Percentiles rank a stretch among this genome's conserved stretches.
These are phyloP conservation scores for Favolaschia claudopus DNA, from an alignment of 768 basidiomycete species.

Conservation along the genomic window DNA sequence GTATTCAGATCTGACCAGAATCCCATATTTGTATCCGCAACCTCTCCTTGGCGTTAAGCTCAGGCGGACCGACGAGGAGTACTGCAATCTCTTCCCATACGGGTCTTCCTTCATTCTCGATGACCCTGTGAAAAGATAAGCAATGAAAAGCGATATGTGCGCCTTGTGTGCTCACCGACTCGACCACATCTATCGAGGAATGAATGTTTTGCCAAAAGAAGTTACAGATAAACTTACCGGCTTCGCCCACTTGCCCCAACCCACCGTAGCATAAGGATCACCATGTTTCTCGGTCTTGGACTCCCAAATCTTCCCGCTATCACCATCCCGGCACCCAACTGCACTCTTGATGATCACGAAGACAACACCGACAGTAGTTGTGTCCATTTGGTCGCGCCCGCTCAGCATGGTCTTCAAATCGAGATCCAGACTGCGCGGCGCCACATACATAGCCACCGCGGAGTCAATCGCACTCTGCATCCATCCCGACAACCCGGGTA, in stretches of 20 bases:
- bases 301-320: conserved; percentile 45
- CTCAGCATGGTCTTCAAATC: conserved; percentile 71
- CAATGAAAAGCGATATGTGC: background rate
- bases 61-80: conserved; percentile 67
- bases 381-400: conserved; percentile 69
- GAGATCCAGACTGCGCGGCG: conserved; percentile 74
- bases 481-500: conserved; percentile 75
- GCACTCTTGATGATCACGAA: conserved; percentile 71
- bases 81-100: conserved; percentile 76
- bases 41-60: conserved; percentile 71
- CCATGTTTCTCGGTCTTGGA: conserved; percentile 36
- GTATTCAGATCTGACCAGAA: conserved; percentile 52
- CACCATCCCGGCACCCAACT: conserved; percentile 53
- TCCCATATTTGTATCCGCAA: conserved; percentile 77
- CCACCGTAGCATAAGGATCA: conserved; percentile 69
- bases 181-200: no score
- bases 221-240: no score
- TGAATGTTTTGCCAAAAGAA: no score
- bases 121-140: conserved; percentile 53
- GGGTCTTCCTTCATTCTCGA: conserved; percentile 66
- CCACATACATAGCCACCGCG: conserved; percentile 67
- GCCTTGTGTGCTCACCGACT: conserved; percentile 48
- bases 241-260: conserved; percentile 69
- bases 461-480: conserved; percentile 72
- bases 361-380: conserved; percentile 69